Base-by-base conservation (phyloP, 1,139 yeast species). In the Diutina rugosa region DNA sequence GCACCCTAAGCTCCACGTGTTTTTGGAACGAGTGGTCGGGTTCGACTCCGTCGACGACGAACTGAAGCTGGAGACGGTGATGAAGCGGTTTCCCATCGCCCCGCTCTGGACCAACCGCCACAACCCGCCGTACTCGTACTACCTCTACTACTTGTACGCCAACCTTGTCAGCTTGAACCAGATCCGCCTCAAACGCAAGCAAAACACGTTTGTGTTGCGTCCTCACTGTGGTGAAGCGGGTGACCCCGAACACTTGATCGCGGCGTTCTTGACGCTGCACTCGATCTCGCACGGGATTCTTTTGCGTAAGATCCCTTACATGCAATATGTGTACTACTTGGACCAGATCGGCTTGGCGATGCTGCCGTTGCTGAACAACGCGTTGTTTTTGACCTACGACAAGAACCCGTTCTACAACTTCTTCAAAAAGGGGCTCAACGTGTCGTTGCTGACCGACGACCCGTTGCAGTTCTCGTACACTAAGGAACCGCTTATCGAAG, bases 191-290 rank as follows among this genome's bases (percentile, higher is more conserved):
- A 77, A 74, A 59, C 77, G 90, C 57, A 86, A 88, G 0, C 87
- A 81, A 71, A 91, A 89, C 67, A 91, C 98, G 0, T 85, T 95
- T 70, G 95, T 90, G 21, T 75, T 95, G 63, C 81, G 99, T 65
- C 99, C 99, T 1, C 99, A 95, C 69, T 89, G 97, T 64, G 99
- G 99, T 61, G 99, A 95, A 71, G 99, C 99, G 6, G 99, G 99
- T 57, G 98, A 95, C 65, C 97, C 99, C 1, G 98, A 91, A 65
- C 99, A 95, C 72, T 78, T 95, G 67, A 90, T 91, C 52, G 80
- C 93, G 57, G 95, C 99, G 0, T 95, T 87, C 65, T 72, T 95
- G 65, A 83, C 95, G 0, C 84, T 97, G 0, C 95, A 93, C 65
- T 89, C 95, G 56, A 95, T 93, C 60, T 89, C 96, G 52, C 99